Percentiles rank a stretch among this genome's conserved stretches.
phyloP scores from a whole-genome alignment of 1,284 basidiomycete species.

The Mycena sp. region DNA sequence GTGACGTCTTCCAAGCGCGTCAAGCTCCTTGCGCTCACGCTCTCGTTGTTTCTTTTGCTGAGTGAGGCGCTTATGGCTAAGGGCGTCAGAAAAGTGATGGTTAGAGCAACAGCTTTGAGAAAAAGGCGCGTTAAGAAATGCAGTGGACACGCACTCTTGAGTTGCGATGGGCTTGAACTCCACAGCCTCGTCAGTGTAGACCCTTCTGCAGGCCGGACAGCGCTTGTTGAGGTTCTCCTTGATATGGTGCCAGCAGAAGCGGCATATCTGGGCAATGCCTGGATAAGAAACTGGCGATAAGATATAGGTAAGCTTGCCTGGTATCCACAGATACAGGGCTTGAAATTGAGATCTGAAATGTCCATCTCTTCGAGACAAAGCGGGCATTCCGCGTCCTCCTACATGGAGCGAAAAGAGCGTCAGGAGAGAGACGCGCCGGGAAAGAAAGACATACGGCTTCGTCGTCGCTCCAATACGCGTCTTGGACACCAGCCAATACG shows the following conservation, averaged over 20 bases:
- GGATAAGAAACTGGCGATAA: constrained; percentile 22
- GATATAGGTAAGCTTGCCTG: constrained; percentile 67
- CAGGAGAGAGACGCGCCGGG: constrained; percentile 1
- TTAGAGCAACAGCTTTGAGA: constrained; percentile 9
- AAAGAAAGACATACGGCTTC: constrained; percentile 65
- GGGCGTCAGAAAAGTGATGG: constrained; percentile 16
- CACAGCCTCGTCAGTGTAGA: constrained; percentile 93
- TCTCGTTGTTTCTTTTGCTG: constrained; percentile 97
- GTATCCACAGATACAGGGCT: constrained; percentile 98
- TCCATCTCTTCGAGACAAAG: constrained; percentile 99
- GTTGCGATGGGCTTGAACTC: constrained; percentile 97
- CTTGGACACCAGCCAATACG: constrained; percentile 90
- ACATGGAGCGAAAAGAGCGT: constrained; percentile 30
- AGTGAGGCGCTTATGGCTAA: constrained; percentile 92
- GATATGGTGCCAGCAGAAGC: constrained; percentile 99
- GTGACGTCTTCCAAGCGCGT: constrained; percentile 87
- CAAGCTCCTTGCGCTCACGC: constrained; percentile 96
- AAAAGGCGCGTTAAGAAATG: constrained; percentile 9
- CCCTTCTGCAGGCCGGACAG: constrained; percentile 95
- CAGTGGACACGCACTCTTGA: constrained; percentile 83
- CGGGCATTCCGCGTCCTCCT: constrained; percentile 99
- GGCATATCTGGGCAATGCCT: constrained; percentile 82
- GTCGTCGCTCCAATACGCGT: constrained; percentile 99
- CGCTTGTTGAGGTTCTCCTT: constrained; percentile 95
- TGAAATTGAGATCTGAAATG: constrained; percentile 98